A percentile compares a stretch with the other conserved stretches of the same genome.
These are phyloP conservation scores for Boletellus sp. DNA, from an alignment of 768 basidiomycete genomes.

Conservation along the genomic window DNA sequence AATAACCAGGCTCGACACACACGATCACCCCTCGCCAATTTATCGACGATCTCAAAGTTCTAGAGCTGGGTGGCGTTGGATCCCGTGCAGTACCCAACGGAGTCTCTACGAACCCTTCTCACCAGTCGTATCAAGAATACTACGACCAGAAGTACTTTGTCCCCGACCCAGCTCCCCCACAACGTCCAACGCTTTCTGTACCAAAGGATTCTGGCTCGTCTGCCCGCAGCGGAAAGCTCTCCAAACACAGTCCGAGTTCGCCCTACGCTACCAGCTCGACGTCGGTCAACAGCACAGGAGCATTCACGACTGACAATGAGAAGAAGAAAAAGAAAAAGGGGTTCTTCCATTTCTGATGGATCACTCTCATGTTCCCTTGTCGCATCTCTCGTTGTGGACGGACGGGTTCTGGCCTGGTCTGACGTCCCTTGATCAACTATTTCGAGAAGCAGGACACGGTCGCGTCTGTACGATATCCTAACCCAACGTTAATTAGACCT, in stretches of 20 bases:
- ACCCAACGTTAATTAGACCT: constrained; percentile 9
- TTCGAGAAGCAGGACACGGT: constrained; percentile 2
- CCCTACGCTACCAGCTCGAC: constrained; percentile 51
- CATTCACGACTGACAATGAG: constrained; percentile 41
- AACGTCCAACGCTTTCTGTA: constrained; percentile 23
- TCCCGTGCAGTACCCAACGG: constrained; percentile 71
- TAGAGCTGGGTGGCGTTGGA: constrained; percentile 86
- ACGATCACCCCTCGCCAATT: constrained; percentile 78
- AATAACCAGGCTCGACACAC: constrained; percentile 79
- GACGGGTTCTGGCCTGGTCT: not conserved
- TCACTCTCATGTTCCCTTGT: not conserved
- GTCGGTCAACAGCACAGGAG: constrained; percentile 38
- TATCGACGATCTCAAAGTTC: constrained; percentile 79
- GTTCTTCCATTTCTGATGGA: constrained; percentile 57
- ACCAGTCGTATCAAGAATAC: constrained; percentile 63
- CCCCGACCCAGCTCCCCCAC: constrained; percentile 33
- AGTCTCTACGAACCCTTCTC: constrained; percentile 44
- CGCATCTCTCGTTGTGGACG: not conserved
- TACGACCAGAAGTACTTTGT: constrained; percentile 77
- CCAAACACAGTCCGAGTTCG: constrained; percentile 43
- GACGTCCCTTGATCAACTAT: not conserved
- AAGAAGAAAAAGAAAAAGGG: constrained; percentile 79
- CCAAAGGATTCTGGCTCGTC: constrained; percentile 24
- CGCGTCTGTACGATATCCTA: constrained; percentile 10
- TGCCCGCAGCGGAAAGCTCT: constrained; percentile 19